phyloP scores from a whole-genome alignment of 108 stramenopile genomes.

The Schizochytrium sp. region DNA sequence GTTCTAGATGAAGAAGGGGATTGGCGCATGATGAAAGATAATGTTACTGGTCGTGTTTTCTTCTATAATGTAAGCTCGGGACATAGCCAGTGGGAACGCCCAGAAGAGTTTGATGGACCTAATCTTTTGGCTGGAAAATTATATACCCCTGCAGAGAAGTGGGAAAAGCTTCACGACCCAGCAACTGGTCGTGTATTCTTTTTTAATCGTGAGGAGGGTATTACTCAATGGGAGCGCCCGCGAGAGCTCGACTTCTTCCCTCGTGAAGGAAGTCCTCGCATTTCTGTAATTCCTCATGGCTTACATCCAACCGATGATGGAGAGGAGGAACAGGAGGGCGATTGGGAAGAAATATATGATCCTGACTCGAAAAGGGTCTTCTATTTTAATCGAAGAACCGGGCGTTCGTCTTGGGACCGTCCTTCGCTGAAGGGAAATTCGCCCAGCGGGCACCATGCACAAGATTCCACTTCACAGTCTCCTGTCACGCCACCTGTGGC shows the following conservation, averaged over 20 bases:
- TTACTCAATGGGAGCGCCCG: slow-evolving; percentile 47
- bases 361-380: background rate
- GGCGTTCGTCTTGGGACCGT: background rate
- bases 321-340: background rate
- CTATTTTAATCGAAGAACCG: slow-evolving; percentile 13
- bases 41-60: slow-evolving; percentile 32
- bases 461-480: background rate
- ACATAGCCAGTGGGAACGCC: slow-evolving; percentile 34
- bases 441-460: background rate
- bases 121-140: background rate
- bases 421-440: slow-evolving; percentile 18
- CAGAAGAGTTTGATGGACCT: slow-evolving; percentile 38
- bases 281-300: background rate
- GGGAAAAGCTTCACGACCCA: slow-evolving; percentile 57
- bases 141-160: background rate
- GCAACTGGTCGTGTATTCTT: slow-evolving; percentile 31
- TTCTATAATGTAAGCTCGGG: slow-evolving; percentile 34
- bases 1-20: slow-evolving; percentile 29
- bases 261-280: background rate
- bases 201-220: slow-evolving; percentile 50
- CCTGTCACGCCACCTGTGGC: too few relatives aligned
- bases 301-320: background rate
- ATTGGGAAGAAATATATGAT: slow-evolving; percentile 42
- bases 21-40: slow-evolving; percentile 59
- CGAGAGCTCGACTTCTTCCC: background rate